Evolutionary conservation across 2,329 filamentous ascomycete species (phyloP).

Genomic region (Aspergillus latus): DNA sequence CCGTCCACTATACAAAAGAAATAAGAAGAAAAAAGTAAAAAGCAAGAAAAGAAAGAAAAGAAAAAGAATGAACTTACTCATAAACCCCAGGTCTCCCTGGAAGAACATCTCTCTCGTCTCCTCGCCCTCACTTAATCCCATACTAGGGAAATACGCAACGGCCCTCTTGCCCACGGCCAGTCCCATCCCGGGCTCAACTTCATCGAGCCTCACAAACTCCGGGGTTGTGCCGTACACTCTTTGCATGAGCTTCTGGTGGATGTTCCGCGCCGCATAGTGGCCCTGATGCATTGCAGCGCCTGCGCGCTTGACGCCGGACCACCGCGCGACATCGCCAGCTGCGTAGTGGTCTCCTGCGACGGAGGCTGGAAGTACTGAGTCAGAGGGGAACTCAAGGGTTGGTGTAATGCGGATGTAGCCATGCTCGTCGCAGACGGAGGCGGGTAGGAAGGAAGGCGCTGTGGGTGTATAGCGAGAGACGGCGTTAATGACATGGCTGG

Average conservation of each 20-base stretch:
- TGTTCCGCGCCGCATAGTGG: constrained; percentile 64
- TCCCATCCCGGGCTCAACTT: constrained; percentile 66
- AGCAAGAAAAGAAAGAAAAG: no score
- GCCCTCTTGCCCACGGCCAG: constrained; percentile 70
- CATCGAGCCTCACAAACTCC: constrained; percentile 51
- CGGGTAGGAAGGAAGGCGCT: constrained; percentile 60
- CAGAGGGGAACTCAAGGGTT: constrained; percentile 56
- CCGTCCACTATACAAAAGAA: no score
- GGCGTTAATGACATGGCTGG: constrained; percentile 68
- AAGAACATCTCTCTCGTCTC: constrained; percentile 54
- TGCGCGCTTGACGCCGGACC: constrained; percentile 78
- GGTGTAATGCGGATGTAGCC: constrained; percentile 65
- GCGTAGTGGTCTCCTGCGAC: constrained; percentile 61
- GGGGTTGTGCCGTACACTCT: constrained; percentile 43
- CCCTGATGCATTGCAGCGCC: constrained; percentile 75
- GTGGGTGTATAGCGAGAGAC: constrained; percentile 64
- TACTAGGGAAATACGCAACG: constrained; percentile 60
- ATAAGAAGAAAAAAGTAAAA: no score
- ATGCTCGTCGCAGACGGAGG: constrained; percentile 59
- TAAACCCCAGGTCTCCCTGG: constrained; percentile 65
- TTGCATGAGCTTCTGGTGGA: constrained; percentile 61
- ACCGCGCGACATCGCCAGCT: constrained; percentile 66
- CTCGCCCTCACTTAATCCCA: constrained; percentile 47
- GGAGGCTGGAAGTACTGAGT: constrained; percentile 50
- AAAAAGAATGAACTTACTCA: constrained; percentile 27